Evolutionary conservation across 495 filamentous ascomycete genomes (phyloP).

Genomic region (Thozetella sp.): DNA sequence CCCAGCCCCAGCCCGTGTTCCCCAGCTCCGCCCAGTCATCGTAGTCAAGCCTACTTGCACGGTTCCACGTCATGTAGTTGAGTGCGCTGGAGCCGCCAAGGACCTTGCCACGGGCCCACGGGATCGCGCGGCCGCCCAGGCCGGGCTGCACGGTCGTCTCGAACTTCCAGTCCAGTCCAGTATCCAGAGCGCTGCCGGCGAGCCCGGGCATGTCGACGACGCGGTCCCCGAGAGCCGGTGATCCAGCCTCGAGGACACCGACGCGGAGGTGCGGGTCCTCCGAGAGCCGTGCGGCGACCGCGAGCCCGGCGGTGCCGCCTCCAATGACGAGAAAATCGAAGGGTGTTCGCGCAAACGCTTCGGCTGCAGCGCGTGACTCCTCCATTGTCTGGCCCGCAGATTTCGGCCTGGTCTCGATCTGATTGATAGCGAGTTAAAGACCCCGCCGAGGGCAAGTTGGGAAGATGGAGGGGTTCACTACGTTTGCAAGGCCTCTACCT

Average conservation of each 20-base stretch:
- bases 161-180: constrained; percentile 55
- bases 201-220: constrained; percentile 41
- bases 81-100: constrained; percentile 45
- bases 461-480: no score
- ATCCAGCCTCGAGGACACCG: constrained; percentile 57
- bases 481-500: no score
- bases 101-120: constrained; percentile 48
- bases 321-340: constrained; percentile 75
- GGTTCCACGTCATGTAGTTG: constrained; percentile 58
- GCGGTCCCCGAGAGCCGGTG: constrained; percentile 34
- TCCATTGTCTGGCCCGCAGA: background rate
- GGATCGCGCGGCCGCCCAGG: constrained; percentile 30
- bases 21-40: constrained; percentile 61
- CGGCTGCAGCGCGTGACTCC: background rate
- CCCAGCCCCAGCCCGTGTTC: constrained; percentile 60
- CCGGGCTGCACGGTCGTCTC: constrained; percentile 45
- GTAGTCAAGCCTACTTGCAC: constrained; percentile 54
- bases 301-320: constrained; percentile 58
- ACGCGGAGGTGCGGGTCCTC: constrained; percentile 44
- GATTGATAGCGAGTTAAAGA: no score
- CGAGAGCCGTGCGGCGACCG: constrained; percentile 54
- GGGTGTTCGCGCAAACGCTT: constrained; percentile 48
- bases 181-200: constrained; percentile 42
- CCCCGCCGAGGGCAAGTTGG: no score
- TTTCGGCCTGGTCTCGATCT: no score